These are phyloP conservation scores for Penicillium sp. DNA, from an alignment of 2,329 filamentous ascomycete species.

Conservation along the genomic window DNA sequence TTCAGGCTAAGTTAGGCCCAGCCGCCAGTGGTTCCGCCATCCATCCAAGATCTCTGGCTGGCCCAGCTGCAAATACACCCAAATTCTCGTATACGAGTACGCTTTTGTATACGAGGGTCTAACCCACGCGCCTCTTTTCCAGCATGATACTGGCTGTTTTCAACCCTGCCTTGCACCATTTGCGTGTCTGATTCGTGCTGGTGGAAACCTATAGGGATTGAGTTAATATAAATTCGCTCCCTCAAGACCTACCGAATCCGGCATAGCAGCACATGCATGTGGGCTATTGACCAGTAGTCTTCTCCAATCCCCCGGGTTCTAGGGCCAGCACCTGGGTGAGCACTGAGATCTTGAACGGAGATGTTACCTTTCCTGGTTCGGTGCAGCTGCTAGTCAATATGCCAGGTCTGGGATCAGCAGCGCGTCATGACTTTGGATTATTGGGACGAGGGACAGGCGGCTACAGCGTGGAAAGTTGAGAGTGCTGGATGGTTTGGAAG, in stretches of 20 bases:
- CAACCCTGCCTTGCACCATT: neutral
- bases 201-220: neutral
- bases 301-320: conserved; percentile 11
- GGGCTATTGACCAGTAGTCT: conserved; percentile 11
- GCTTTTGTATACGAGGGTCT: neutral
- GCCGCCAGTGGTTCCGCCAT: no score
- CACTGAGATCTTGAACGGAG: conserved; percentile 18
- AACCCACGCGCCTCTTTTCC: neutral
- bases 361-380: conserved; percentile 15
- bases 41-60: neutral
- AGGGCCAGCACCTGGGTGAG: conserved; percentile 3
- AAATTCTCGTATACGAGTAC: neutral
- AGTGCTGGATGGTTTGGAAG: neutral
- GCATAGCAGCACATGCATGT: conserved; percentile 12
- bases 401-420: conserved; percentile 7
- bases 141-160: neutral
- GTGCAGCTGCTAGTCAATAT: conserved; percentile 5
- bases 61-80: neutral
- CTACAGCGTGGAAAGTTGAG: neutral
- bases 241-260: conserved; percentile 8
- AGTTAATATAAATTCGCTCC: conserved; percentile 1
- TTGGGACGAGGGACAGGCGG: neutral
- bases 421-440: neutral
- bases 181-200: neutral
- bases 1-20: no score